Conservation (phyloP, 257 asterid species). For the Jacaranda copaia region DNA sequence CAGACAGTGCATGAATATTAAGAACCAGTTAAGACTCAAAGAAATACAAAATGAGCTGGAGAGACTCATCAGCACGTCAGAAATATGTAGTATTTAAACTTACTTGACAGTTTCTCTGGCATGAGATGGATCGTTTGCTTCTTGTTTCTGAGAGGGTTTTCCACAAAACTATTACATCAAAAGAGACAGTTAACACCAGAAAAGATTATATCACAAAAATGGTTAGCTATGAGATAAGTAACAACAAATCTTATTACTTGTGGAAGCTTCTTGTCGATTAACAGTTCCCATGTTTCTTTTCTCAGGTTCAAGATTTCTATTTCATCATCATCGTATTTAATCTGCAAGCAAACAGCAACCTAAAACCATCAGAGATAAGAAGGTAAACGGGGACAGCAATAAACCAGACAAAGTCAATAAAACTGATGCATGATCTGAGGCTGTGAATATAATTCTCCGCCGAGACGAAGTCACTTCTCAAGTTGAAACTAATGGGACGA, state of each 20-base stretch:
- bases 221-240: conserved; percentile 13
- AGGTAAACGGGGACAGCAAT: not conserved
- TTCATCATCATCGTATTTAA: conserved; percentile 54
- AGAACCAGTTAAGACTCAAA: not conserved
- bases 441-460: too few species aligned
- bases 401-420: too few species aligned
- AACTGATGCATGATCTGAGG: too few species aligned
- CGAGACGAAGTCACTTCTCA: not conserved
- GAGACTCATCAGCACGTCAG: conserved; percentile 1
- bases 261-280: conserved; percentile 28
- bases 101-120: conserved; percentile 47
- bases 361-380: conserved; percentile 22
- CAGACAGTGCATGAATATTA: not conserved
- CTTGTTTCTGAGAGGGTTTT: conserved; percentile 43
- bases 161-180: conserved; percentile 29
- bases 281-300: conserved; percentile 55
- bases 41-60: not conserved
- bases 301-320: conserved; percentile 50
- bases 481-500: not conserved
- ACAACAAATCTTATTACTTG: conserved; percentile 43
- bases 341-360: conserved; percentile 43
- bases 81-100: conserved; percentile 38
- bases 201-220: not conserved
- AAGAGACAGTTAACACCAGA: not conserved
- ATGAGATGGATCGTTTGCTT: conserved; percentile 34